These are phyloP conservation scores for Deakozyma indianensis DNA, from an alignment of 805 yeast genomes.

Conservation along the genomic window DNA sequence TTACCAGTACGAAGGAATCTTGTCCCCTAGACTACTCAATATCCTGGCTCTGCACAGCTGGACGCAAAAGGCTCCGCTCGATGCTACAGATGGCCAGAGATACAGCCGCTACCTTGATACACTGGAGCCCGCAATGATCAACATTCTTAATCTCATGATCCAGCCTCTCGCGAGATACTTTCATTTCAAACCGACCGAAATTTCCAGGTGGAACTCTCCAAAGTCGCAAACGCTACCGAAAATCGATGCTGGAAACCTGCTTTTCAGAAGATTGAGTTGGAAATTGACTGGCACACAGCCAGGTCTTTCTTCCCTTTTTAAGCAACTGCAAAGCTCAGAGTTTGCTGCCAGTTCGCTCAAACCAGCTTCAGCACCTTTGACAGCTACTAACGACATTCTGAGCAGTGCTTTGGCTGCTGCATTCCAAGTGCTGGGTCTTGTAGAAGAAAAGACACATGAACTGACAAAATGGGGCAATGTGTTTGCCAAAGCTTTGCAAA, in stretches of 20 bases:
- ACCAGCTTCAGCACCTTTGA: neutral
- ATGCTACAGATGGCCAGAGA: neutral
- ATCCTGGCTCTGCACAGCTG: neutral
- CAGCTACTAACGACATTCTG: neutral
- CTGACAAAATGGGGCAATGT: neutral
- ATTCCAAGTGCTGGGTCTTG: neutral
- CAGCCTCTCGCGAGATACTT: slow-evolving; percentile 1
- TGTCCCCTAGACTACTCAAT: neutral
- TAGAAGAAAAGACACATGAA: neutral
- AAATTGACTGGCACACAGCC: neutral
- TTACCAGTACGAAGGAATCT: neutral
- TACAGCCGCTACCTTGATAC: neutral
- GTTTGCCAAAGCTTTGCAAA: neutral
- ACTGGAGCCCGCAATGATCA: neutral
- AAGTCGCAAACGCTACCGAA: neutral
- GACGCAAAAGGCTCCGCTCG: neutral
- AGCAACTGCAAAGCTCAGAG: neutral
- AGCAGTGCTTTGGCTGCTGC: neutral
- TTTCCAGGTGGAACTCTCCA: neutral
- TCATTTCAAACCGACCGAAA: neutral
- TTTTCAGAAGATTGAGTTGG: neutral
- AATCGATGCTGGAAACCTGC: neutral
- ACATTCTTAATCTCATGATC: neutral
- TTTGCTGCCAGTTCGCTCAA: neutral
- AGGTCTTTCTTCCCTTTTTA: neutral